Conservation (phyloP, 106 monocot genomes). For the Phalaenopsis aphrodite region DNA sequence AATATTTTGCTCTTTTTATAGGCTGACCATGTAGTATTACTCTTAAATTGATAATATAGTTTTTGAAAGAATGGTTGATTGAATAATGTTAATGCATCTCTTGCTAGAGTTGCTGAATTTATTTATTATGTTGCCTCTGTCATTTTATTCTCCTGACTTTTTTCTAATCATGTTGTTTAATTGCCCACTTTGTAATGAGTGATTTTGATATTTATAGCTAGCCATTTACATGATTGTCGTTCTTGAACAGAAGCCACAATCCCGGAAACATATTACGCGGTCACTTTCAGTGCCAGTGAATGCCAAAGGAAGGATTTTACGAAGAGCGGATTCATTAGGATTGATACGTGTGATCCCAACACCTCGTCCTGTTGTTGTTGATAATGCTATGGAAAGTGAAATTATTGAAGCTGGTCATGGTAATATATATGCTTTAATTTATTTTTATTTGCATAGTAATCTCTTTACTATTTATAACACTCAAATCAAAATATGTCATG, state of each 20-base stretch:
- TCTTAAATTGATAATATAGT: neutral
- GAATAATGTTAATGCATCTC: neutral
- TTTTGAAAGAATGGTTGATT: neutral
- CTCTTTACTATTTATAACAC: neutral
- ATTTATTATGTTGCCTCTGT: neutral
- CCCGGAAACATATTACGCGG: conserved; percentile 52
- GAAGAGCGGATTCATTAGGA: conserved; percentile 45
- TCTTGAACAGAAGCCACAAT: conserved; percentile 38
- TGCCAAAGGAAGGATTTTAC: conserved; percentile 47
- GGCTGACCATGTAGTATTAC: neutral
- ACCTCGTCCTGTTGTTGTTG: conserved; percentile 52
- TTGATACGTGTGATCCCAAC: conserved; percentile 74
- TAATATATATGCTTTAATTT: conserved; percentile 17
- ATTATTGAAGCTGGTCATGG: conserved; percentile 40
- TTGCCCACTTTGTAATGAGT: neutral
- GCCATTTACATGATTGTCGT: neutral
- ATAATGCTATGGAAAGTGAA: conserved; percentile 23
- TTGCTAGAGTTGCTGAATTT: neutral
- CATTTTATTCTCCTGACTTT: neutral
- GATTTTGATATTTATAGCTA: neutral
- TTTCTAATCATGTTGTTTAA: neutral
- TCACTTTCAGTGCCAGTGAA: conserved; percentile 83
- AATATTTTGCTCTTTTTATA: neutral
- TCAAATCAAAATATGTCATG: neutral
- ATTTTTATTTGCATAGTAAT: neutral